phyloP scores from a whole-genome alignment of 2,329 filamentous ascomycete species.

The Aspergillus thermomutatus region DNA sequence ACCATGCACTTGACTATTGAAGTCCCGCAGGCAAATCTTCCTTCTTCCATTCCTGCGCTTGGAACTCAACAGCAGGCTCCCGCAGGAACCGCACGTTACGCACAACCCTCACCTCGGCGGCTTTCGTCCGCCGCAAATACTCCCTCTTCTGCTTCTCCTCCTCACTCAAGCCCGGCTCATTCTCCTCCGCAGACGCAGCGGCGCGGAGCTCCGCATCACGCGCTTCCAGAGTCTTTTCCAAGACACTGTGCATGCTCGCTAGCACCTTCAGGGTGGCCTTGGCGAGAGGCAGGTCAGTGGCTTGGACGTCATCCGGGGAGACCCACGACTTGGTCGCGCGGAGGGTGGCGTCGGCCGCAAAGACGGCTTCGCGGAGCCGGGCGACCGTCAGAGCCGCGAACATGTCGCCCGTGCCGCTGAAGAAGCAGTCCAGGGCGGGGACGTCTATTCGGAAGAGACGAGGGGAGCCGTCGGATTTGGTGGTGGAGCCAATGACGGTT shows the following conservation, averaged over 20 bases:
- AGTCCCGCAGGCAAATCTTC: conserved; percentile 23
- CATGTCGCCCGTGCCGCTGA: conserved; percentile 97
- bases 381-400: conserved; percentile 89
- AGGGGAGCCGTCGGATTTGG: conserved; percentile 59
- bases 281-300: conserved; percentile 75
- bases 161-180: conserved; percentile 36
- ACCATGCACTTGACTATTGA: conserved; percentile 10
- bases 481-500: conserved; percentile 74
- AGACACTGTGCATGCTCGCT: conserved; percentile 85
- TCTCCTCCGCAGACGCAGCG: conserved; percentile 18
- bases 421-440: conserved; percentile 86
- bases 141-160: conserved; percentile 52
- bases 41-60: conserved; percentile 46
- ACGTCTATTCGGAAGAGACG: conserved; percentile 88
- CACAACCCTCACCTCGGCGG: conserved; percentile 83
- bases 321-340: conserved; percentile 65
- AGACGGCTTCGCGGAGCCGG: conserved; percentile 78
- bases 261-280: conserved; percentile 81
- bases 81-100: conserved; percentile 68
- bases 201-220: conserved; percentile 62
- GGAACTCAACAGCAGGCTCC: conserved; percentile 63
- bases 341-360: conserved; percentile 47
- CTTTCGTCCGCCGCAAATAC: conserved; percentile 71
- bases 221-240: conserved; percentile 63
- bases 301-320: conserved; percentile 66